These are phyloP conservation scores for Quambalaria eucalypti DNA, from an alignment of 1,284 basidiomycete genomes.

Conservation along the genomic window DNA sequence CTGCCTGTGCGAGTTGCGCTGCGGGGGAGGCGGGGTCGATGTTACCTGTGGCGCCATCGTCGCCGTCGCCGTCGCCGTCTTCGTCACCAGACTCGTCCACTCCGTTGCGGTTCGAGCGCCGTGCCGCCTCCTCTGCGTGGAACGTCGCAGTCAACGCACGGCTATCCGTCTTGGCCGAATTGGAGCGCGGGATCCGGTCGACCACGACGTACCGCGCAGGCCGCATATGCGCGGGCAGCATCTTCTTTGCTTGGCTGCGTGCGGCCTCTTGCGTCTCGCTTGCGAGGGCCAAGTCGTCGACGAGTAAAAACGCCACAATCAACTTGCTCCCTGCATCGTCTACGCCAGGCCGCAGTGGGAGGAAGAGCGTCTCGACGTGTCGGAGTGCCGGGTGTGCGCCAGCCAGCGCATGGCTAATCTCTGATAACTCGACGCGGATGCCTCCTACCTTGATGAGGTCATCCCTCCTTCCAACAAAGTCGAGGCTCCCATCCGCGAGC, in stretches of 20 bases:
- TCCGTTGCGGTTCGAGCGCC: no score
- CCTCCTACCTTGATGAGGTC: conserved; percentile 40
- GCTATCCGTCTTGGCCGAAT: not conserved
- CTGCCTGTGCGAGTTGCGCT: no score
- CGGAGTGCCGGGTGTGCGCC: not conserved
- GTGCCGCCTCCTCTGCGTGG: not conserved
- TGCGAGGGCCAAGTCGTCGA: not conserved
- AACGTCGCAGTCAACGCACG: not conserved
- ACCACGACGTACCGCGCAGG: not conserved
- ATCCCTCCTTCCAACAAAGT: conserved; percentile 36
- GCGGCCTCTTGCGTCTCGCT: not conserved
- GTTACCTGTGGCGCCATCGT: no score
- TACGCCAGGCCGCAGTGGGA: not conserved
- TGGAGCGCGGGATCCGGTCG: not conserved
- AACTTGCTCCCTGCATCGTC: not conserved
- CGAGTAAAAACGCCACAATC: not conserved
- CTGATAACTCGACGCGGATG: conserved; percentile 33
- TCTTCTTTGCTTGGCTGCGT: not conserved
- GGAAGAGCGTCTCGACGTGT: not conserved
- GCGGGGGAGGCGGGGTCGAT: no score
- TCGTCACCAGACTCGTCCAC: not conserved
- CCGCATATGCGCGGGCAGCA: not conserved
- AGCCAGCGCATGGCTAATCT: conserved; percentile 14
- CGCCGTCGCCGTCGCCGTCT: no score
- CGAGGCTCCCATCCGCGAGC: conserved; percentile 30